phyloP scores from a whole-genome alignment of 2,329 filamentous ascomycete genomes.

The Lachnellula arida region DNA sequence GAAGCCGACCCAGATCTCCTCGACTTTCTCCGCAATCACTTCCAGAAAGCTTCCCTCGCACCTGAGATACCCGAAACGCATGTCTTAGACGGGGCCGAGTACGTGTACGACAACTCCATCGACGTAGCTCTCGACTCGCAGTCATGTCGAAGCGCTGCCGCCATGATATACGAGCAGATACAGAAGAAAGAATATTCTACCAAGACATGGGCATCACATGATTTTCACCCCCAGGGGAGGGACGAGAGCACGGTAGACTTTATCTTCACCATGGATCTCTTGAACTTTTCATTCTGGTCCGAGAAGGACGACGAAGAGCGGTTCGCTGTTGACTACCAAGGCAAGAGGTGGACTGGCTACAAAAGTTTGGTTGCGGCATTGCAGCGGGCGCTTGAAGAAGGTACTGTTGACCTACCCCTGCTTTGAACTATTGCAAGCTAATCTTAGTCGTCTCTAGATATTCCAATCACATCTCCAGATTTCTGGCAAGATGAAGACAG shows the following conservation, averaged over 20 bases:
- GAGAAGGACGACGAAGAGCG: constrained; percentile 60
- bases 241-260: constrained; percentile 80
- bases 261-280: constrained; percentile 93
- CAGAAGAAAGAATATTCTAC: constrained; percentile 78
- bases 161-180: constrained; percentile 76
- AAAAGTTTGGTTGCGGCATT: constrained; percentile 88
- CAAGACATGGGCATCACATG: constrained; percentile 80
- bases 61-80: constrained; percentile 66
- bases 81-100: constrained; percentile 77
- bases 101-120: constrained; percentile 86
- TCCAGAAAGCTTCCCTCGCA: constrained; percentile 53
- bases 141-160: constrained; percentile 76
- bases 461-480: constrained; percentile 81
- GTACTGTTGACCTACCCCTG: constrained; percentile 38
- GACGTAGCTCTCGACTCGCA: constrained; percentile 86
- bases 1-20: constrained; percentile 86
- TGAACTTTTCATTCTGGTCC: constrained; percentile 98
- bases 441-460: constrained; percentile 45
- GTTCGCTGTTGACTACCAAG: constrained; percentile 79
- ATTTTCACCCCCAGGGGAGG: constrained; percentile 80
- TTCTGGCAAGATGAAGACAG: constrained; percentile 79
- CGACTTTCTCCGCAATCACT: constrained; percentile 76
- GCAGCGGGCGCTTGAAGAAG: constrained; percentile 84
- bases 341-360: constrained; percentile 85
- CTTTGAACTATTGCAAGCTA: constrained; percentile 8